Conservation (phyloP, 1,284 basidiomycete species). For the Rhodotorula sp. region DNA sequence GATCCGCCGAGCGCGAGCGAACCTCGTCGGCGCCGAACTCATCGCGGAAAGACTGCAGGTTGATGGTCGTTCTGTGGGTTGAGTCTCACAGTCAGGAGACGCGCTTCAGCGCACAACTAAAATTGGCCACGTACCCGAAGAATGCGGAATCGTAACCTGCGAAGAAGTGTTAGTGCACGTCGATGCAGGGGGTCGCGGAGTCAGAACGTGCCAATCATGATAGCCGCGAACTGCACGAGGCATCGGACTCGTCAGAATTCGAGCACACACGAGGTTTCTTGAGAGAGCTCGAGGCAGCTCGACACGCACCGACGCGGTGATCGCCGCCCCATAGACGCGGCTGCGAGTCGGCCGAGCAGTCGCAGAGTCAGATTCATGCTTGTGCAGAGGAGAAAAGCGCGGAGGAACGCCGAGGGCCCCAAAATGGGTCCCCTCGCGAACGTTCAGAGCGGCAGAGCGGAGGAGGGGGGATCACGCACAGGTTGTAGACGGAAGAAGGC, state of each 20-base stretch:
- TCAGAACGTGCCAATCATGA: conserved; percentile 29
- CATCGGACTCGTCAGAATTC: too few species aligned
- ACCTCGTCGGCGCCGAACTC: conserved; percentile 38
- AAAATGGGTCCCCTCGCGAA: too few species aligned
- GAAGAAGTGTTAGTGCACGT: conserved; percentile 22
- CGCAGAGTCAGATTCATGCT: background rate
- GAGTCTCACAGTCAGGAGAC: too few species aligned
- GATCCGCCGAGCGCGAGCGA: background rate
- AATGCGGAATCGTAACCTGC: conserved; percentile 1
- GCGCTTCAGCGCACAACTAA: conserved; percentile 2
- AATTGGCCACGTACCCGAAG: background rate
- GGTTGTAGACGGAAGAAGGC: conserved; percentile 58
- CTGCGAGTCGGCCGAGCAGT: background rate
- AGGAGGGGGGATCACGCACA: conserved; percentile 47
- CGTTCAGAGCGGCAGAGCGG: too few species aligned
- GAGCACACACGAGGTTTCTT: too few species aligned
- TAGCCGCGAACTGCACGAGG: conserved; percentile 13
- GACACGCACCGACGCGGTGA: conserved; percentile 26
- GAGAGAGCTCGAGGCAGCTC: too few species aligned
- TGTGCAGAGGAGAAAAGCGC: background rate
- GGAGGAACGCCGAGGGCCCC: background rate
- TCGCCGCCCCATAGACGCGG: conserved; percentile 24
- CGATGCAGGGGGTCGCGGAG: background rate
- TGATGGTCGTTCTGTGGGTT: conserved; percentile 35
- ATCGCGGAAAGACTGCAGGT: conserved; percentile 44